Evolutionary conservation across 2,329 filamentous ascomycete species (phyloP), one percentile per base, ranked within the genome.

Genomic region (Fusarium avenaceum): DNA sequence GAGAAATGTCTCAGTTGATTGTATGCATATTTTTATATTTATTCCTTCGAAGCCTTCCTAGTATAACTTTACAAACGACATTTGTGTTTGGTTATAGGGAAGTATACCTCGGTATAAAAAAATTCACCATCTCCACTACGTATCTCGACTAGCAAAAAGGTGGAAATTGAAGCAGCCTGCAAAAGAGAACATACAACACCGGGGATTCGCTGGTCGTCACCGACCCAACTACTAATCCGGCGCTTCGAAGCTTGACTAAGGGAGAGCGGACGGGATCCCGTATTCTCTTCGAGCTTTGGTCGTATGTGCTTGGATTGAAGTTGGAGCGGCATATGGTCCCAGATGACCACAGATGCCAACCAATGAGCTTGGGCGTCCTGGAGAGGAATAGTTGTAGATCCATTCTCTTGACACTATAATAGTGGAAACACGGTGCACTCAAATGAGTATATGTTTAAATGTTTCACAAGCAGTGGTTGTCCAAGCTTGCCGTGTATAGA

Each of bases 211-310:
- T 57, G 49, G 55, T 57, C 49, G 48, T 54, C 55, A 57, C 49
- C 40, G 40, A 57, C 49, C 55, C 49, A 57, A 57, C 48, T 57
- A 57, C 55, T 57, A 57, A 57, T 57, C 55, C 55, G 48, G 55
- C 55, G 55, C 57, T 57, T 57, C 57, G 43, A 17, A 57, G 43
- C 51, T 59, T 59, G 51, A 59, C 57, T 48, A 57, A 43, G 51
- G 51, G 56, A 56, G 56, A 59, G 55, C 49, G 14, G 40, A 58
- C 56, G 56, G 50, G 56, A 58, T 55, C 56, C 51, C 56, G 56
- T 59, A 48, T 59, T 59, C n/a, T 56, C 51, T 38, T 24, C 43
- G 56, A 57, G 56, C 56, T 56, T 42, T 59, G 56, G 43, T 59
- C 42, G 57, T 59, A 59, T 57, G 56, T 59, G 28, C 6, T 24